Conservation (phyloP, 257 asterid species). For the Lantana camara region DNA sequence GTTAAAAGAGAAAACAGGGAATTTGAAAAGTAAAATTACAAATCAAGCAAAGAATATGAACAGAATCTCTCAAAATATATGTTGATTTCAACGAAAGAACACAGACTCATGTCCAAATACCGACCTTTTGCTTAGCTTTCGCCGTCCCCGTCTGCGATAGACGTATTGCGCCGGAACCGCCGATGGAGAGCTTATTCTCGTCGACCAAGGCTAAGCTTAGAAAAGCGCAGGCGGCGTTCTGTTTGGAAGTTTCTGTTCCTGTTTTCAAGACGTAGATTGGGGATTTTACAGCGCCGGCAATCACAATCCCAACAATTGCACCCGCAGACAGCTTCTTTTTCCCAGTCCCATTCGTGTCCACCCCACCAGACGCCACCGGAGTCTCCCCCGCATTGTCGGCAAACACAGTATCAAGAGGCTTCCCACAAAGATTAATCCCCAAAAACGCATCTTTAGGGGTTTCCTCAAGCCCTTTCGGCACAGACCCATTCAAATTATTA, state of each 20-base stretch:
- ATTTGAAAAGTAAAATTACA: background rate
- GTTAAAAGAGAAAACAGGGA: background rate
- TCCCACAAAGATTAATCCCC: slow-evolving; percentile 73
- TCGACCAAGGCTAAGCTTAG: slow-evolving; percentile 61
- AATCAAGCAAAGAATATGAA: too few relatives aligned
- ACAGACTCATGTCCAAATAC: background rate
- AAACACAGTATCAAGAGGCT: slow-evolving; percentile 63
- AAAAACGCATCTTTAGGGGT: slow-evolving; percentile 49
- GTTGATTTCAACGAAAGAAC: background rate
- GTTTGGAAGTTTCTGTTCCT: slow-evolving; percentile 67
- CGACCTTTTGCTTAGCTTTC: slow-evolving; percentile 74
- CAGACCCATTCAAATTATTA: slow-evolving; percentile 64
- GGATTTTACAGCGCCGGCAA: slow-evolving; percentile 59
- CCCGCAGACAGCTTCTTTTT: slow-evolving; percentile 62
- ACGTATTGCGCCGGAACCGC: slow-evolving; percentile 73
- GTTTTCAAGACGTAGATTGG: slow-evolving; percentile 59
- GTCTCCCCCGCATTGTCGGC: slow-evolving; percentile 33
- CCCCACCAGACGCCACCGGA: slow-evolving; percentile 41
- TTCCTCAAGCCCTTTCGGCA: slow-evolving; percentile 55
- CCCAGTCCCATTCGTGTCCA: slow-evolving; percentile 8
- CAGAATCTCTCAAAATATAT: background rate
- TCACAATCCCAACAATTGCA: slow-evolving; percentile 79
- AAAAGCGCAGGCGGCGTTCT: slow-evolving; percentile 65
- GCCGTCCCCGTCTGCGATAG: slow-evolving; percentile 70
- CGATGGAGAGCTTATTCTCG: slow-evolving; percentile 59